These are phyloP conservation scores for Cladophialophora exuberans DNA, from an alignment of 2,329 filamentous ascomycete genomes.

Conservation along the genomic window DNA sequence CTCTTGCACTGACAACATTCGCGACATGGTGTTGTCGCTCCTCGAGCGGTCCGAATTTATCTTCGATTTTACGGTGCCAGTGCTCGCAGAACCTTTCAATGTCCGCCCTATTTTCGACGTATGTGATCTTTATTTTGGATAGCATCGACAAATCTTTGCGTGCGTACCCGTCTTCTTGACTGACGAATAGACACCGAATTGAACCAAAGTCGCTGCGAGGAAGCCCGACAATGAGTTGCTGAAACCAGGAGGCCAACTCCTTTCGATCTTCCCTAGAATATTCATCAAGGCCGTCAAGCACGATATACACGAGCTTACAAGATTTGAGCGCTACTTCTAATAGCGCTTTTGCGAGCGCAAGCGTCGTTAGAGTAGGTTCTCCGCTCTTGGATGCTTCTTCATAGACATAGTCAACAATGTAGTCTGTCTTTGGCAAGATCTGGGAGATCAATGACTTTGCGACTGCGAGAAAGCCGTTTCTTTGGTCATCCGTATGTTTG, in stretches of 20 bases:
- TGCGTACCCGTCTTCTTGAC: slow-evolving; percentile 38
- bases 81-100: too few relatives aligned
- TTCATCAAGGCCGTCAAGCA: slow-evolving; percentile 52
- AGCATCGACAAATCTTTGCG: too few relatives aligned
- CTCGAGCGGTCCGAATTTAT: too few relatives aligned
- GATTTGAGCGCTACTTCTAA: background rate
- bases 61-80: too few relatives aligned
- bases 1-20: too few relatives aligned
- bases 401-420: background rate
- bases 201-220: slow-evolving; percentile 37
- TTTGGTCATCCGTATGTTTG: slow-evolving; percentile 38
- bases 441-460: slow-evolving; percentile 30
- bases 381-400: background rate
- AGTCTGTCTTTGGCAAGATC: too few relatives aligned
- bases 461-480: slow-evolving; percentile 43
- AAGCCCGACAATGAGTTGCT: slow-evolving; percentile 31
- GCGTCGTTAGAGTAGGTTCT: background rate
- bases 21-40: too few relatives aligned
- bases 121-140: too few relatives aligned
- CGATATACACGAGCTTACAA: slow-evolving; percentile 33
- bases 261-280: slow-evolving; percentile 38
- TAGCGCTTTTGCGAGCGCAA: background rate
- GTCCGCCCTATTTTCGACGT: too few relatives aligned
- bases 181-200: too few relatives aligned
- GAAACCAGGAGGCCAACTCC: slow-evolving; percentile 34